Evolutionary conservation across 495 filamentous ascomycete species (phyloP), one percentile per base, ranked within the genome.

Genomic region (Lentithecium fluviatile): DNA sequence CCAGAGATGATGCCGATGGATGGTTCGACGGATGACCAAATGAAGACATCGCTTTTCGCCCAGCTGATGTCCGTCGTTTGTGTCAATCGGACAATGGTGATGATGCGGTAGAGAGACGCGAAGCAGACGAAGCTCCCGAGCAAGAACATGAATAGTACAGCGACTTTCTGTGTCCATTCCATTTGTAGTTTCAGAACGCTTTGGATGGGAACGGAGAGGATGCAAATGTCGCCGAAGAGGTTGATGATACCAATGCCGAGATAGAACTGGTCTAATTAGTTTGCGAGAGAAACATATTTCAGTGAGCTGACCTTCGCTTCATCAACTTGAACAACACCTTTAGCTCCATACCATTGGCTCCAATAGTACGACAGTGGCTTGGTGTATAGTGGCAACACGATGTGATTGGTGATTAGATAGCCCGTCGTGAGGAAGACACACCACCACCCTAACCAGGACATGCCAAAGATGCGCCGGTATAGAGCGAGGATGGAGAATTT

Each of bases 51-150:
- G 10, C 17, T 23, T 26, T 55, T 55, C 19, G 52, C 52, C 52
- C 52, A 55, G 37, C 24, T 34, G 32, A 55, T 55, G 19, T 55
- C 52, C n/a, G 52, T 55, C 15, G 52, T 55, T 21, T 25, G 26
- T 1, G 52, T 55, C 21, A 55, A 20, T 15, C 37, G 52, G 19
- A 55, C 23, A 37, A 55, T 55, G 21, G 52, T 55, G 0, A 55
- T 32, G 19, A 55, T 55, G n/a, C 52, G 52, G 37, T 55, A 55
- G n/a, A 55, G 52, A 25, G 52, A 55, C n/a, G 52, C 52, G 19
- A 55, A 55, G 37, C 52, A 55, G 17, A 55, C 52, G 37, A 55
- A 55, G 37, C 52, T 55, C 8, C 52, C 52, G 6, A 55, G 52
- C 11, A 55, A 8, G 21, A 55, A 55, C 52, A 55, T 55, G 34